A percentile compares a stretch with the other conserved stretches of the same genome.
phyloP scores from a whole-genome alignment of 306 rosid genomes.

The Betula pendula region DNA sequence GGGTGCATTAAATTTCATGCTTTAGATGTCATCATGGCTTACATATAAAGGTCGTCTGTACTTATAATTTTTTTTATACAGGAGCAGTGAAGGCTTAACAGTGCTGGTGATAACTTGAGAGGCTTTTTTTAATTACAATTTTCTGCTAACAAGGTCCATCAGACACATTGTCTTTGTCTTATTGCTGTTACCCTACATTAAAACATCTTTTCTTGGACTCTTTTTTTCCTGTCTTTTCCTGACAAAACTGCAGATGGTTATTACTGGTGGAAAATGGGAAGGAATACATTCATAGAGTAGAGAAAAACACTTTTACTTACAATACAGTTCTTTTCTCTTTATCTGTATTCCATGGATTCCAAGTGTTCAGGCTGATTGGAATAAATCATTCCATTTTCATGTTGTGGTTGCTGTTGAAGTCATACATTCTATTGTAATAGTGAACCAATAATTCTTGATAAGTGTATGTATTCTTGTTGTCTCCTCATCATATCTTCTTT shows the following conservation, averaged over 20 bases:
- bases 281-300: neutral
- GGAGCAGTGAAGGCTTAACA: neutral
- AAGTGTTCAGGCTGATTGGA: neutral
- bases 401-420: neutral
- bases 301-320: conserved; percentile 1
- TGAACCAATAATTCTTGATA: neutral
- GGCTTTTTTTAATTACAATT: neutral
- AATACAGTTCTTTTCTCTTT: neutral
- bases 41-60: neutral
- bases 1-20: neutral
- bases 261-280: conserved; percentile 12
- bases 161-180: conserved; percentile 5
- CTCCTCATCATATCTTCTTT: conserved; percentile 11
- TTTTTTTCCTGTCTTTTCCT: conserved; percentile 1
- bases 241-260: neutral
- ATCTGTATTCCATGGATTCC: neutral
- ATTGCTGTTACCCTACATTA: neutral
- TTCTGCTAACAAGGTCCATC: neutral
- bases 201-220: neutral
- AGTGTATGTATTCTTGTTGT: neutral
- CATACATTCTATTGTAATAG: neutral
- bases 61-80: neutral
- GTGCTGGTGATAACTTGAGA: neutral
- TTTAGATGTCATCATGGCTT: neutral
- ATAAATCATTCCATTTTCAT: neutral